phyloP scores from a whole-genome alignment of 1,139 yeast species.

The Blastobotrys buckinghamii region DNA sequence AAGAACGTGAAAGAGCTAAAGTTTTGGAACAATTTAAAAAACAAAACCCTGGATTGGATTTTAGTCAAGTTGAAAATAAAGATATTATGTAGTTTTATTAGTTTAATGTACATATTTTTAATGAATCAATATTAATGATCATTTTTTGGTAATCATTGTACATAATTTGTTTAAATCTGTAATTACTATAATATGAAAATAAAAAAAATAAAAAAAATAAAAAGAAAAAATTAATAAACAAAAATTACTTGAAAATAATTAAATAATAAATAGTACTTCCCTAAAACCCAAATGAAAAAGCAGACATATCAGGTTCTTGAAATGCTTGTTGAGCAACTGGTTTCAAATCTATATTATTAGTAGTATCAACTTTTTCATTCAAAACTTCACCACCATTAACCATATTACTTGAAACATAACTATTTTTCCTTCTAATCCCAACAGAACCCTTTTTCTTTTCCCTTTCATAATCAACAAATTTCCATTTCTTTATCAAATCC shows the following conservation, averaged over 20 bases:
- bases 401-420: not conserved
- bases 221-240: not conserved
- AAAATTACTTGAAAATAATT: too few relatives aligned
- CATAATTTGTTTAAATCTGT: too few relatives aligned
- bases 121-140: not conserved
- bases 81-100: too few relatives aligned
- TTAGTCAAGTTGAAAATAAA: constrained; percentile 16
- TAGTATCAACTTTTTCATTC: not conserved
- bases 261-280: too few relatives aligned
- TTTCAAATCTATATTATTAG: constrained; percentile 15
- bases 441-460: too few relatives aligned
- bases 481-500: constrained; percentile 62
- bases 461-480: constrained; percentile 35
- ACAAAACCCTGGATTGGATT: constrained; percentile 42
- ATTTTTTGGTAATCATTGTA: not conserved
- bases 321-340: constrained; percentile 53
- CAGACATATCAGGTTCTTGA: constrained; percentile 76
- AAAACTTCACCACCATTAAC: not conserved
- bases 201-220: not conserved
- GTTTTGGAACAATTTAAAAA: constrained; percentile 36
- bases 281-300: constrained; percentile 57
- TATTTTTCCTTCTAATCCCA: too few relatives aligned
- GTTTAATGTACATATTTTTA: too few relatives aligned
- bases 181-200: not conserved
- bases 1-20: constrained; percentile 34